Percentiles rank a stretch among this genome's conserved stretches.
Evolutionary conservation across 2,329 filamentous ascomycete genomes (phyloP).

Genomic region (Cladosporium sp.): DNA sequence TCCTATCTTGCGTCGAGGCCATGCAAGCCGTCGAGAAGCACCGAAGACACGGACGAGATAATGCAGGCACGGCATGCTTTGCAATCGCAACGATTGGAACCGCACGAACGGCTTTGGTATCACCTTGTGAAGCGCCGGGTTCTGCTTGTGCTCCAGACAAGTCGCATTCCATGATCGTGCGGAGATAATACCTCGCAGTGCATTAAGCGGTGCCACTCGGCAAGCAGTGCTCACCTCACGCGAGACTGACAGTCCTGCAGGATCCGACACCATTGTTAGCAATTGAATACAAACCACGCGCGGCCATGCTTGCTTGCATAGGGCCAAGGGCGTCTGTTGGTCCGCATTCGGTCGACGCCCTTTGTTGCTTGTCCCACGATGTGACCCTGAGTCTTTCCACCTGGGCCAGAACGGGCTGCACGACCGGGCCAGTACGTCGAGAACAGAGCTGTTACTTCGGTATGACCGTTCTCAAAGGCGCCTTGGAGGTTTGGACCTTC

Average conservation of each 20-base stretch:
- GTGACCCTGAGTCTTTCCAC: background rate
- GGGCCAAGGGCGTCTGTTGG: background rate
- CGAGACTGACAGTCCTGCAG: constrained; percentile 3
- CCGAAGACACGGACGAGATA: background rate
- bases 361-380: constrained; percentile 5
- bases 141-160: background rate
- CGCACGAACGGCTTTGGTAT: background rate
- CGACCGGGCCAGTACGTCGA: background rate
- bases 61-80: background rate
- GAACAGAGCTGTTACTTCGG: background rate
- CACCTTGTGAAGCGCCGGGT: background rate
- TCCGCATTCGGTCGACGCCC: constrained; percentile 1
- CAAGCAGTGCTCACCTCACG: background rate
- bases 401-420: constrained; percentile 4
- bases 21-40: background rate
- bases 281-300: background rate
- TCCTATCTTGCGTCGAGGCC: background rate
- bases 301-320: constrained; percentile 7
- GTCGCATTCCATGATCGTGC: background rate
- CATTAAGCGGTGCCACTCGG: constrained; percentile 6
- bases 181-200: background rate
- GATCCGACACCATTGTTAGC: background rate
- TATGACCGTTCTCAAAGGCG: background rate
- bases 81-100: background rate
- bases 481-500: background rate